A percentile compares a stretch with the other conserved stretches of the same genome.
Evolutionary conservation across 208 protist species (phyloP).

Genomic region (Leptomonas pyrrhocoris): DNA sequence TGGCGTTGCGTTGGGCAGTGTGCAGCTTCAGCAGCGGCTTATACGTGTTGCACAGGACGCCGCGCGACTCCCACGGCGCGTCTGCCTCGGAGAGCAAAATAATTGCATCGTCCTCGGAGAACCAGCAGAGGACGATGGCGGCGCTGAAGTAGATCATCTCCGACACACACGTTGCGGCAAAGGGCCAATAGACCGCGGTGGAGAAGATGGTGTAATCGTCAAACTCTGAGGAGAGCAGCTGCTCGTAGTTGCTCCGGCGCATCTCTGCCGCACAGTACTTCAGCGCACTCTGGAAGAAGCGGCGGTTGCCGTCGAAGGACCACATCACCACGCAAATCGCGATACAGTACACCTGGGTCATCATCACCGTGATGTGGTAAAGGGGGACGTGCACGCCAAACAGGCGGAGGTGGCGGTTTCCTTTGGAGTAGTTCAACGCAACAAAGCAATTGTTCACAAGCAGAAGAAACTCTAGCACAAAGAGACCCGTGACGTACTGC

Average conservation of each 20-base stretch:
- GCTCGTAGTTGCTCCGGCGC: slow-evolving; percentile 17
- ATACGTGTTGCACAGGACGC: slow-evolving; percentile 58
- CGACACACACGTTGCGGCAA: slow-evolving; percentile 55
- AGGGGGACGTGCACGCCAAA: slow-evolving; percentile 79
- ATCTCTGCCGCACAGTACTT: slow-evolving; percentile 48
- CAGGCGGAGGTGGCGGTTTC: slow-evolving; percentile 70
- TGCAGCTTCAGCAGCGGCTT: slow-evolving; percentile 81
- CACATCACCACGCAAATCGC: slow-evolving; percentile 62
- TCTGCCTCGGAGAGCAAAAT: slow-evolving; percentile 77
- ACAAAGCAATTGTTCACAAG: slow-evolving; percentile 52
- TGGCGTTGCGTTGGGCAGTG: slow-evolving; percentile 83
- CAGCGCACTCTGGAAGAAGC: slow-evolving; percentile 62
- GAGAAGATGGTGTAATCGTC: slow-evolving; percentile 70
- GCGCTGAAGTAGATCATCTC: slow-evolving; percentile 62
- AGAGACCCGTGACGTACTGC: slow-evolving; percentile 64
- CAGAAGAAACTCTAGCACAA: slow-evolving; percentile 75
- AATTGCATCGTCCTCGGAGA: slow-evolving; percentile 57
- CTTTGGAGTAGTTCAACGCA: slow-evolving; percentile 58
- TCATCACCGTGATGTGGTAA: slow-evolving; percentile 69
- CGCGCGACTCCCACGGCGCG: slow-evolving; percentile 77
- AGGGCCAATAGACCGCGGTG: slow-evolving; percentile 72
- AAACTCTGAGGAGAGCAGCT: slow-evolving; percentile 61
- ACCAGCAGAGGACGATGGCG: slow-evolving; percentile 37
- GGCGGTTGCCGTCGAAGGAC: slow-evolving; percentile 48
- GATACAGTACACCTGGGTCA: slow-evolving; percentile 65